These are phyloP conservation scores for Penicillium flavigenum DNA, from an alignment of 495 filamentous ascomycete species.

Conservation along the genomic window DNA sequence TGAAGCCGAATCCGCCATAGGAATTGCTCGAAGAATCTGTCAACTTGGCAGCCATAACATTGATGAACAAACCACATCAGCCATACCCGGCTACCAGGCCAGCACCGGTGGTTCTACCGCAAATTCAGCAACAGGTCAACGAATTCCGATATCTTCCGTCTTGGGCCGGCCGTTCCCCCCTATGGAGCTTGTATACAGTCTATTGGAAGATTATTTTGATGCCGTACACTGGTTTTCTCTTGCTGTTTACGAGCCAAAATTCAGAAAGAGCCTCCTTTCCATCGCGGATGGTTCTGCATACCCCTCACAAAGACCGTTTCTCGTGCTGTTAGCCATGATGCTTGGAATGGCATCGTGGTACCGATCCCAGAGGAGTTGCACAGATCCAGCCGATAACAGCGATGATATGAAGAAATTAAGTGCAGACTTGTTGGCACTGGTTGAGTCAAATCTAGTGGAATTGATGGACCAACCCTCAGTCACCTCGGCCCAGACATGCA, in stretches of 20 bases:
- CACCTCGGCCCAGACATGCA: conserved; percentile 31
- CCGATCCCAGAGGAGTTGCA: conserved; percentile 20
- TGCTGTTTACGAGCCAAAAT: conserved; percentile 33
- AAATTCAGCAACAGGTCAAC: conserved; percentile 6
- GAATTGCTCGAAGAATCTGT: conserved; percentile 29
- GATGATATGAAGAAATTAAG: conserved; percentile 20
- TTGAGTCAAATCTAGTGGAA: conserved; percentile 30
- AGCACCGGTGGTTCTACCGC: conserved; percentile 7
- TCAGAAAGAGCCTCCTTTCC: conserved; percentile 25
- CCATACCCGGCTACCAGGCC: conserved; percentile 33
- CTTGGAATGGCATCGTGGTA: conserved; percentile 38
- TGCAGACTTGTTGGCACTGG: conserved; percentile 19
- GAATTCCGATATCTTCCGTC: conserved; percentile 23
- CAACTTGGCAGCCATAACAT: conserved; percentile 25
- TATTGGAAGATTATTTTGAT: conserved; percentile 37
- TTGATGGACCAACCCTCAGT: conserved; percentile 37
- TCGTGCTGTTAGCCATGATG: conserved; percentile 29
- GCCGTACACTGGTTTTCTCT: conserved; percentile 40
- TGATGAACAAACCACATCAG: conserved; percentile 28
- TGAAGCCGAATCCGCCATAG: conserved; percentile 29
- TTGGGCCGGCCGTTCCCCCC: conserved; percentile 24
- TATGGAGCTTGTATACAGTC: conserved; percentile 15
- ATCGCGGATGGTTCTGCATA: conserved; percentile 30
- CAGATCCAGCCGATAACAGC: conserved; percentile 1
- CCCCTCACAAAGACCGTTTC: conserved; percentile 29